A percentile compares a stretch with the other conserved stretches of the same genome.
Evolutionary conservation across 495 filamentous ascomycete genomes (phyloP).

Genomic region (Aspergillus coremiiformis): DNA sequence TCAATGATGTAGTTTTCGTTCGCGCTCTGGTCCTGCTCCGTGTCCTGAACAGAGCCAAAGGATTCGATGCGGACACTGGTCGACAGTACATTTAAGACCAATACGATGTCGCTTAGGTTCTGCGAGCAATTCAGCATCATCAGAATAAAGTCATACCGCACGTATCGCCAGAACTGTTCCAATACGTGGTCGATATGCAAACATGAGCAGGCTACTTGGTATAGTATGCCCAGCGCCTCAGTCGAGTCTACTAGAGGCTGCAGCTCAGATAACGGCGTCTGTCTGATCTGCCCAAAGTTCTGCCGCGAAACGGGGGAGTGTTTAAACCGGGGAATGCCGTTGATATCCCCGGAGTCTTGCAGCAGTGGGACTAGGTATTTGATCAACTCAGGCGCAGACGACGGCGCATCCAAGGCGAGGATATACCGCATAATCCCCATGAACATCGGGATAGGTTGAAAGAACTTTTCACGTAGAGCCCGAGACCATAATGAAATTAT

Average conservation of each 20-base stretch:
- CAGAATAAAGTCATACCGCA: slow-evolving; percentile 56
- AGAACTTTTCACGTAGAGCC: slow-evolving; percentile 54
- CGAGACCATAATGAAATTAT: slow-evolving; percentile 55
- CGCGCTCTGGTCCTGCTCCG: slow-evolving; percentile 43
- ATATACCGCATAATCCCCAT: slow-evolving; percentile 49
- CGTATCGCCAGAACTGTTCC: slow-evolving; percentile 50
- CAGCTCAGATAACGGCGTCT: slow-evolving; percentile 41
- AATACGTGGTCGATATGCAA: slow-evolving; percentile 34
- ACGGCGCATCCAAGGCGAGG: slow-evolving; percentile 41
- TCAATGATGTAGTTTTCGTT: slow-evolving; percentile 56
- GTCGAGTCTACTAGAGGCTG: slow-evolving; percentile 46
- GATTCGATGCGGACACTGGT: slow-evolving; percentile 50
- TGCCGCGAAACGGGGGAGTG: slow-evolving; percentile 37
- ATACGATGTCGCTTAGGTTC: slow-evolving; percentile 51
- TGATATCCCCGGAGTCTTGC: slow-evolving; percentile 50
- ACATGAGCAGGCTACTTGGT: slow-evolving; percentile 48
- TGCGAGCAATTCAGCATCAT: slow-evolving; percentile 54
- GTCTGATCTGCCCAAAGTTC: slow-evolving; percentile 28
- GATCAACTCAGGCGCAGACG: slow-evolving; percentile 41
- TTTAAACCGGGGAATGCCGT: slow-evolving; percentile 46
- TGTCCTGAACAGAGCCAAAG: slow-evolving; percentile 53
- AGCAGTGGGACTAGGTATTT: slow-evolving; percentile 47
- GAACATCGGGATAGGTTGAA: slow-evolving; percentile 51
- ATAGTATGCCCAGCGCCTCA: slow-evolving; percentile 50
- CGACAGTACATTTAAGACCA: slow-evolving; percentile 49